These are phyloP conservation scores for Niebla homalea DNA, from an alignment of 495 filamentous ascomycete species.

Conservation along the genomic window DNA sequence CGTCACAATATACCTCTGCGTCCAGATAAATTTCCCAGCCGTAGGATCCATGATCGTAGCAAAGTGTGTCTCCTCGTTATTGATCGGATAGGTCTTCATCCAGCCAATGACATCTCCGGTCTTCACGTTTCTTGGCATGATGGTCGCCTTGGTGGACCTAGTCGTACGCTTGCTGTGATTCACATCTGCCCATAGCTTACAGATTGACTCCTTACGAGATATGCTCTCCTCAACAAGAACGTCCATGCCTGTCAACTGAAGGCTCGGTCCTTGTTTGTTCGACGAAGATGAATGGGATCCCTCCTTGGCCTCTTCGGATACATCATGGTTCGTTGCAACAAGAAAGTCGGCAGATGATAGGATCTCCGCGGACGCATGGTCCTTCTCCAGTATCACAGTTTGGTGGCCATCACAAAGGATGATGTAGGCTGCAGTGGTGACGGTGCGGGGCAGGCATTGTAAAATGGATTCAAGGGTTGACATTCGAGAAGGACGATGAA, in stretches of 20 bases:
- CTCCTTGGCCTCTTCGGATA: conserved; percentile 1
- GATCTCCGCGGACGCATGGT: conserved; percentile 30
- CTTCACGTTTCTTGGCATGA: conserved; percentile 11
- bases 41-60: conserved; percentile 37
- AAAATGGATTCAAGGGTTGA: conserved; percentile 20
- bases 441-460: conserved; percentile 20
- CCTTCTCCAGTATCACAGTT: conserved; percentile 44
- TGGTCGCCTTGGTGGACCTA: neutral
- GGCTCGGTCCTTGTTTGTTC: neutral
- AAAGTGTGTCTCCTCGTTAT: conserved; percentile 42
- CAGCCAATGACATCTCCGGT: conserved; percentile 25
- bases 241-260: conserved; percentile 7
- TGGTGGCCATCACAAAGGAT: conserved; percentile 36
- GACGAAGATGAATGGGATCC: conserved; percentile 1
- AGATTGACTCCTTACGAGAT: conserved; percentile 5
- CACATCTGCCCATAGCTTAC: conserved; percentile 5
- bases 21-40: conserved; percentile 32
- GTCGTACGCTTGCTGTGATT: neutral
- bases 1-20: conserved; percentile 20
- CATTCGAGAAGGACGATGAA: neutral
- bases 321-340: conserved; percentile 43
- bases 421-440: conserved; percentile 45
- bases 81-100: conserved; percentile 34
- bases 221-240: conserved; percentile 12
- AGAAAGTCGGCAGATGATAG: conserved; percentile 36